These are phyloP conservation scores for Pleurotus tuber-regium DNA, from an alignment of 768 basidiomycete genomes.

Conservation along the genomic window DNA sequence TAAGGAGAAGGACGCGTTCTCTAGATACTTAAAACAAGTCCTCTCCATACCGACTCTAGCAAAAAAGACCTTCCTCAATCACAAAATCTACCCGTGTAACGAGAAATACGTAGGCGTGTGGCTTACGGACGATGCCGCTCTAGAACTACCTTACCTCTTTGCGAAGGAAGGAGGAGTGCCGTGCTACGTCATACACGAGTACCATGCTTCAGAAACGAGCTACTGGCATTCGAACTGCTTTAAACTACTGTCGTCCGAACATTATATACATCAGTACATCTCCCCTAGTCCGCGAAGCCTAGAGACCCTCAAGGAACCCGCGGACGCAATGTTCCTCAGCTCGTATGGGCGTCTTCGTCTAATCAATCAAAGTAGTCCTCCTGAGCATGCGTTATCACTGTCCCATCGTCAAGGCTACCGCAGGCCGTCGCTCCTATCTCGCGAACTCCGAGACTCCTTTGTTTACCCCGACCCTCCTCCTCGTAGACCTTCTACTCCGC, in stretches of 20 bases:
- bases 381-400: neutral
- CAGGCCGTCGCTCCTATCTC: neutral
- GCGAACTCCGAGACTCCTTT: neutral
- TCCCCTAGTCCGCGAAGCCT: neutral
- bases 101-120: no score
- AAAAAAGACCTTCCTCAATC: no score
- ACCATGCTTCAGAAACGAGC: no score
- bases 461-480: neutral
- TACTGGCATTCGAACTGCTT: neutral
- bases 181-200: no score
- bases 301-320: neutral
- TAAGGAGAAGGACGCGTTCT: no score
- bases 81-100: neutral
- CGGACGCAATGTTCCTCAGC: no score
- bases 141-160: no score
- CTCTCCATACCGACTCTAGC: no score
- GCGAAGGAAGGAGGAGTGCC: no score
- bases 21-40: no score
- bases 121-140: no score
- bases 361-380: neutral
- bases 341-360: neutral
- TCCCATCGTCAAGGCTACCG: neutral
- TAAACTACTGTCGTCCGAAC: neutral
- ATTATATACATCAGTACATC: neutral
- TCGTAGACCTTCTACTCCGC: neutral